Evolutionary conservation across 106 monocot genomes (phyloP).

Genomic region (Dendrobium catenatum): DNA sequence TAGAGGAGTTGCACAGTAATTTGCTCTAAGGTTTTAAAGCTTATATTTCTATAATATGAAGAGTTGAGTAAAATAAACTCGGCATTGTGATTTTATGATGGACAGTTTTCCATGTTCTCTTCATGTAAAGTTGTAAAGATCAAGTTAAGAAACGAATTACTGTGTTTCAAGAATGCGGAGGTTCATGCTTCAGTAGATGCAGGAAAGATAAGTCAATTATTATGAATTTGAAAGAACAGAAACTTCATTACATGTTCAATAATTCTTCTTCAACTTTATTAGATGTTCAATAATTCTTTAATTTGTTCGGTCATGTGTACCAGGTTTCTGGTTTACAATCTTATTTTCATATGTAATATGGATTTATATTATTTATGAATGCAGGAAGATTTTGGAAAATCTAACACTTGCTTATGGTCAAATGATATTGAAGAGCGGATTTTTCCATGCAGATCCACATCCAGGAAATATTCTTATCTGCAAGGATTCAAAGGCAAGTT

Average conservation of each 20-base stretch:
- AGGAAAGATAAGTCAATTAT: neutral
- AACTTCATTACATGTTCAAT: neutral
- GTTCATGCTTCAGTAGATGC: neutral
- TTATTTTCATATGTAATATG: neutral
- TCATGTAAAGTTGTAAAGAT: neutral
- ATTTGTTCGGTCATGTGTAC: neutral
- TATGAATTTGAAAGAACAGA: neutral
- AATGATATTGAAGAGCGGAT: slow-evolving; percentile 96
- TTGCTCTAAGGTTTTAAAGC: neutral
- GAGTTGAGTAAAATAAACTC: neutral
- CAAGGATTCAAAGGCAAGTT: slow-evolving; percentile 88
- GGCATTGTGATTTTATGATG: neutral
- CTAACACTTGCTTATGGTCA: slow-evolving; percentile 93
- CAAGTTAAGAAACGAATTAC: neutral
- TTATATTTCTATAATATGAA: neutral
- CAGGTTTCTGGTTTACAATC: neutral
- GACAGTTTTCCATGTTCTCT: neutral
- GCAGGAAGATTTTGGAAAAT: slow-evolving; percentile 80
- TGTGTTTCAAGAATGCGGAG: neutral
- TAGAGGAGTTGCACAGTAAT: neutral
- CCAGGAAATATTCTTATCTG: slow-evolving; percentile 97
- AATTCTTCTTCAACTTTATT: neutral
- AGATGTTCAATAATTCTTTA: neutral
- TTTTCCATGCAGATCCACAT: slow-evolving; percentile 99
- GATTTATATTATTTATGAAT: slow-evolving; percentile 20